Conservation (phyloP, 441 rosid genomes). For the Gossypium schwendimanii region DNA sequence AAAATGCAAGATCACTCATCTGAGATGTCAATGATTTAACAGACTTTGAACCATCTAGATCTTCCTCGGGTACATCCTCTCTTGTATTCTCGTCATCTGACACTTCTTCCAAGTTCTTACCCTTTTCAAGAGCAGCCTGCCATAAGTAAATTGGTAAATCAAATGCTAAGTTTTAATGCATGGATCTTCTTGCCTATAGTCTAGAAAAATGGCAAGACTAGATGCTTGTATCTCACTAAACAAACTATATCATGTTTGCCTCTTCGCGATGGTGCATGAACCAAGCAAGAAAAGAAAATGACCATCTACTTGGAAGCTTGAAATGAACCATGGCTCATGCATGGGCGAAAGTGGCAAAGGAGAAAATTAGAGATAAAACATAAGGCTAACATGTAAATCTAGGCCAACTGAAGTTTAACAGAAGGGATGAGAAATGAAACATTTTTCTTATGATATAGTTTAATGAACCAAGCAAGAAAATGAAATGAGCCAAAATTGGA, state of each 20-base stretch:
- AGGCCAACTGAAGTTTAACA: not conserved
- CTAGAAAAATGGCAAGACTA: not conserved
- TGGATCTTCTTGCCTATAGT: not conserved
- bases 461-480: not conserved
- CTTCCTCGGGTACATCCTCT: conserved; percentile 32
- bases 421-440: not conserved
- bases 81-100: conserved; percentile 32
- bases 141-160: conserved; percentile 8
- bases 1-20: conserved; percentile 56
- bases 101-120: conserved; percentile 37
- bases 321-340: not conserved
- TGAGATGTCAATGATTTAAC: conserved; percentile 53
- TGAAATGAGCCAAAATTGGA: not conserved
- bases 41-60: conserved; percentile 33
- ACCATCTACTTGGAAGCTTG: not conserved
- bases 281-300: conserved; percentile 1
- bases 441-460: not conserved
- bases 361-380: not conserved
- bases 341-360: not conserved
- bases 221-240: not conserved
- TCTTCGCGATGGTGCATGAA: not conserved
- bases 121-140: conserved; percentile 79
- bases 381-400: not conserved
- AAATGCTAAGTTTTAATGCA: not conserved
- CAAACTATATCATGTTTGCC: not conserved